Evolutionary conservation across 441 rosid genomes (phyloP).

Genomic region (Manihot esculenta): DNA sequence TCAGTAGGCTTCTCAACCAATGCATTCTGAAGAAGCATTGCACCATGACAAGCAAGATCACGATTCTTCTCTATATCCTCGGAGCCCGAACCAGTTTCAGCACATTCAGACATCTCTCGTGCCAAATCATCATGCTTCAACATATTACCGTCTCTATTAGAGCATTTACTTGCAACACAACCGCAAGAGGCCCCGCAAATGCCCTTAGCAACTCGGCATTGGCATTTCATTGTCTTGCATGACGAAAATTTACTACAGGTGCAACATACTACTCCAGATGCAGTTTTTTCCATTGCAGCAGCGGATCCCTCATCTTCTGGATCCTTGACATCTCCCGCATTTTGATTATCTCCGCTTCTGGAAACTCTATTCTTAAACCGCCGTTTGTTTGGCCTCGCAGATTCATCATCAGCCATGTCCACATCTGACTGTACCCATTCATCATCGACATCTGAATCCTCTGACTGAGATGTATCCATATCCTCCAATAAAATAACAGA

Average conservation of each 20-base stretch:
- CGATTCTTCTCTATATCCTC: slow-evolving; percentile 37
- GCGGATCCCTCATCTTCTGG: slow-evolving; percentile 34
- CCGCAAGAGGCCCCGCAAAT: slow-evolving; percentile 68
- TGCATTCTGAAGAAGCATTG: slow-evolving; percentile 78
- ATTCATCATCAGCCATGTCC: slow-evolving; percentile 48
- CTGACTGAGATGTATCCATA: slow-evolving; percentile 92
- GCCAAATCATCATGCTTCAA: slow-evolving; percentile 30
- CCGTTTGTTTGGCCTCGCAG: slow-evolving; percentile 32
- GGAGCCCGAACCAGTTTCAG: slow-evolving; percentile 33
- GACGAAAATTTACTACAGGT: slow-evolving; percentile 59
- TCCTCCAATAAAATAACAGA: slow-evolving; percentile 61
- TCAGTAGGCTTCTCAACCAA: slow-evolving; percentile 47
- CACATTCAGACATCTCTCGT: slow-evolving; percentile 28
- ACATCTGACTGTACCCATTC: slow-evolving; percentile 56
- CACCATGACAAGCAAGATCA: slow-evolving; percentile 72
- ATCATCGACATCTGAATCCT: slow-evolving; percentile 52
- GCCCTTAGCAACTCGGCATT: slow-evolving; percentile 65
- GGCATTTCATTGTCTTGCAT: slow-evolving; percentile 85
- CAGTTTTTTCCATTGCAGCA: slow-evolving; percentile 14
- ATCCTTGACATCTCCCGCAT: slow-evolving; percentile 30
- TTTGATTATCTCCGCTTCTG: slow-evolving; percentile 39
- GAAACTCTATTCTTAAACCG: slow-evolving; percentile 39
- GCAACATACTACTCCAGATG: slow-evolving; percentile 47
- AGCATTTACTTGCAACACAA: slow-evolving; percentile 60
- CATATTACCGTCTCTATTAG: slow-evolving; percentile 46